Evolutionary conservation across 257 asterid species (phyloP).

Genomic region (Fraxinus quadrangulata): DNA sequence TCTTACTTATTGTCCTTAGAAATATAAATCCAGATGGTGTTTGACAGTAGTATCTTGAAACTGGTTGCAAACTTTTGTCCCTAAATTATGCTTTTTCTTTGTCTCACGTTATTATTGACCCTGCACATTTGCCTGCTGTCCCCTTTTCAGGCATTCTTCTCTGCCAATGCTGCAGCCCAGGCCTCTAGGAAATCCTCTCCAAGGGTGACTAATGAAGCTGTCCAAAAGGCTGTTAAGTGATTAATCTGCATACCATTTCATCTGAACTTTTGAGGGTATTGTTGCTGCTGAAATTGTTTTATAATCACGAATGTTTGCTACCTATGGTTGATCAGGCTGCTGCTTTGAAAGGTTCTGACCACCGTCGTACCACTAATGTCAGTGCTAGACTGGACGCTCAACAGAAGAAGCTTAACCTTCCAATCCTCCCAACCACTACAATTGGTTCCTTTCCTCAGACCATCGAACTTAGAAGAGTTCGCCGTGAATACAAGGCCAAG

Average conservation of each 20-base stretch:
- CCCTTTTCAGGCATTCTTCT: conserved; percentile 40
- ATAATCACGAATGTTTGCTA: neutral
- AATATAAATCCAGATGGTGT: neutral
- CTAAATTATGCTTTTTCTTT: neutral
- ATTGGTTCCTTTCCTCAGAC: conserved; percentile 63
- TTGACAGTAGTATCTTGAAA: neutral
- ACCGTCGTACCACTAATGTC: conserved; percentile 54
- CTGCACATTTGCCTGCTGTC: neutral
- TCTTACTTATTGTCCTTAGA: neutral
- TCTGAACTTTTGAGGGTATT: neutral
- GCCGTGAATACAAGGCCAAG: conserved; percentile 58
- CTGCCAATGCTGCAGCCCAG: conserved; percentile 52
- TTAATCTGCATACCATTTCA: neutral
- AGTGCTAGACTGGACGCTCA: conserved; percentile 54
- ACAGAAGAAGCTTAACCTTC: conserved; percentile 56
- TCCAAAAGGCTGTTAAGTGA: conserved; percentile 57
- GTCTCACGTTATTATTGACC: neutral
- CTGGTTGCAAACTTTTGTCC: neutral
- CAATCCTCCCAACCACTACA: conserved; percentile 56
- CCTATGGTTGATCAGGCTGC: conserved; percentile 37
- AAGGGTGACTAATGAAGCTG: conserved; percentile 51
- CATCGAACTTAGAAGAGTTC: conserved; percentile 54
- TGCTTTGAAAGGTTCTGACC: conserved; percentile 56
- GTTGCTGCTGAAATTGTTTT: neutral
- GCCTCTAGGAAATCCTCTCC: conserved; percentile 59